Base-by-base conservation (phyloP, 768 basidiomycete species). In the Hortiboletus flavorubellus region DNA sequence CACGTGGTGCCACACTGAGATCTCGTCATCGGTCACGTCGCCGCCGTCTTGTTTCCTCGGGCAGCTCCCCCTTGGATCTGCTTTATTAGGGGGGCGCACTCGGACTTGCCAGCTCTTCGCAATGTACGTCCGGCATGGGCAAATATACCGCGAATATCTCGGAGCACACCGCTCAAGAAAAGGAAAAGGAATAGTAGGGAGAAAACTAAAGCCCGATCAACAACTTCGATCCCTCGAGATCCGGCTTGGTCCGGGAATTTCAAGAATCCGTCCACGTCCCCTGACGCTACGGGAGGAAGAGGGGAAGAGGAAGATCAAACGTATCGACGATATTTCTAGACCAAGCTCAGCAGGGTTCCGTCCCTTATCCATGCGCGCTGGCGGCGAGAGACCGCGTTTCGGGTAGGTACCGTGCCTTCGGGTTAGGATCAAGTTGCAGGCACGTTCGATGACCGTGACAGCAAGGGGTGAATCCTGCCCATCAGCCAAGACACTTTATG, bases 61-160 rank as follows among this genome's bases (percentile, higher is more conserved):
- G 16, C 40, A 26, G 16, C 34, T 16, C 23, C 18, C 31, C 15
- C 35, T 14, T 29, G 58, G 43, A 58, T 59, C 44, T 9, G 15
- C 57, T 33, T 30, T 40, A 23, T n/a, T 21, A 35, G 40, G 45
- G 34, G 42, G 21, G 6, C 33, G 40, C 14, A 15, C 35, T 35
- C 35, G 47, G 34, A 30, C 37, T 29, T 40, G 18, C 48, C 23
- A 38, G 4, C 29, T 14, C 31, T 21, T 51, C 16, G 15, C 46
- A 59, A 41, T 18, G 43, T 45, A 59, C 38, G n/a, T 46, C 29
- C n/a, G 16, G 12, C 51, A 38, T 60, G 37, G 9, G 21, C 54
- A 12, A 58, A 62, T 61, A 47, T 59, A 46, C 60, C 61, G 40
- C 60, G 55, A 62, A 43, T 59, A 63, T 59, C 37, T 62, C 59